These are phyloP conservation scores for Ramaria rubella DNA, from an alignment of 768 basidiomycete genomes.

Conservation along the genomic window DNA sequence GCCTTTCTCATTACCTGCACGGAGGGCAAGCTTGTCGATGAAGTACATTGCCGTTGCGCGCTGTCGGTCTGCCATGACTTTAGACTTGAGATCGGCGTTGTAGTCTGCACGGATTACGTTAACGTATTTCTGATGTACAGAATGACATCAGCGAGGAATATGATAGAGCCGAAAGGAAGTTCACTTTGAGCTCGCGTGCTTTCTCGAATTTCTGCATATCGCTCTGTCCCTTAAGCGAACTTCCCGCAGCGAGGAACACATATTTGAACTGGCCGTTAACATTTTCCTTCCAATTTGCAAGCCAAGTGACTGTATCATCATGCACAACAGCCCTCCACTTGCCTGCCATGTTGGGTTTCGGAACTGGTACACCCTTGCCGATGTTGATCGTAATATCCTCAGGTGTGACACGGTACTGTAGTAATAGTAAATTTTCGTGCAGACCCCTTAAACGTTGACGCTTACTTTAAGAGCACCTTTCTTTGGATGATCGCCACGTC, in stretches of 20 bases:
- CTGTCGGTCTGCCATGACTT: constrained; percentile 92
- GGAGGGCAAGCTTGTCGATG: constrained; percentile 93
- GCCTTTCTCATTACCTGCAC: constrained; percentile 99
- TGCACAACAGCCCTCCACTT: constrained; percentile 85
- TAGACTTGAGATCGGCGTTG: constrained; percentile 72
- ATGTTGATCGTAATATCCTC: constrained; percentile 98
- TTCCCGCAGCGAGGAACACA: constrained; percentile 96
- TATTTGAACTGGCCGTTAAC: constrained; percentile 95
- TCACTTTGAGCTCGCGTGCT: constrained; percentile 89
- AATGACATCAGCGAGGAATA: constrained; percentile 7
- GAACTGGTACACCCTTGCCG: constrained; percentile 63
- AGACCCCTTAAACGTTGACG: neutral
- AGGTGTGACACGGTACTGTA: constrained; percentile 77
- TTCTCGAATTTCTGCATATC: constrained; percentile 99
- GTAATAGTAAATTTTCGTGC: neutral
- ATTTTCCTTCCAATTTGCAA: constrained; percentile 99
- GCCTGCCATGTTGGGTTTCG: constrained; percentile 87
- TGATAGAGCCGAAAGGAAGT: constrained; percentile 10
- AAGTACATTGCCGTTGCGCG: constrained; percentile 99
- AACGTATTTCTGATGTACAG: constrained; percentile 63
- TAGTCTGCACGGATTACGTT: constrained; percentile 90
- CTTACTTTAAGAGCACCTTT: constrained; percentile 89
- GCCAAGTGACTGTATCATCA: constrained; percentile 97
- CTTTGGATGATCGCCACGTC: constrained; percentile 97
- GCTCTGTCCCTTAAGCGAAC: constrained; percentile 95